Percentiles rank a stretch among this genome's conserved stretches.
phyloP scores from a whole-genome alignment of 176 grass and related monocot genomes.

The Microstegium vimineum region DNA sequence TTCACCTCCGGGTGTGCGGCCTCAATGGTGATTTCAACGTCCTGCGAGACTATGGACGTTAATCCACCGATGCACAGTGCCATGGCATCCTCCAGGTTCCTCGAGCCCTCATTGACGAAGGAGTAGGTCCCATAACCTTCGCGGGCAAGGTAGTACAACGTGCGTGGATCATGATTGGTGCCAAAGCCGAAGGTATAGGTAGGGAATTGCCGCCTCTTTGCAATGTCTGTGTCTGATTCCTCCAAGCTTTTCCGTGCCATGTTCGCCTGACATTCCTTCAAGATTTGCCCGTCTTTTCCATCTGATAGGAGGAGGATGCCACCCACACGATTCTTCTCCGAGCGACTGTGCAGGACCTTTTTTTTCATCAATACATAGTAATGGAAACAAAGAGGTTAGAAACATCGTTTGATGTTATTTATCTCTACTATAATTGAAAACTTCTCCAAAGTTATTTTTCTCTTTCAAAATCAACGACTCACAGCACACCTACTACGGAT shows the following conservation, averaged over 20 bases:
- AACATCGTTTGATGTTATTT: no score
- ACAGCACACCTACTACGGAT: no score
- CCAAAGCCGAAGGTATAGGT: not conserved
- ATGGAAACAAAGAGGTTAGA: no score
- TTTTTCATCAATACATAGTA: no score
- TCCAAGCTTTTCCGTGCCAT: not conserved
- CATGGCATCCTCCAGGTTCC: not conserved
- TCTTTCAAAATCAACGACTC: no score
- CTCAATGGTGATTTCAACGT: not conserved
- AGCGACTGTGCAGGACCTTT: not conserved
- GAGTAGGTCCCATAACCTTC: not conserved
- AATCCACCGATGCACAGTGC: not conserved
- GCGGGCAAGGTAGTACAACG: not conserved
- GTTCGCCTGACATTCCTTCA: not conserved
- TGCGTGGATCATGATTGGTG: not conserved
- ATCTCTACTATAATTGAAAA: no score
- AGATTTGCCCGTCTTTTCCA: not conserved
- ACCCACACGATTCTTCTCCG: not conserved
- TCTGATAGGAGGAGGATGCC: not conserved
- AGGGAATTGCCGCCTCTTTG: not conserved
- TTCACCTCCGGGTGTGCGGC: not conserved
- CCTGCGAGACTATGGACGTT: not conserved
- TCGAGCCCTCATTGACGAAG: not conserved
- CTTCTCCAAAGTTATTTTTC: no score
- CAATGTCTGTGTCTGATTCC: not conserved